Base-by-base conservation (phyloP, 2,329 filamentous ascomycete species). In the Coleophoma eucalyptorum region DNA sequence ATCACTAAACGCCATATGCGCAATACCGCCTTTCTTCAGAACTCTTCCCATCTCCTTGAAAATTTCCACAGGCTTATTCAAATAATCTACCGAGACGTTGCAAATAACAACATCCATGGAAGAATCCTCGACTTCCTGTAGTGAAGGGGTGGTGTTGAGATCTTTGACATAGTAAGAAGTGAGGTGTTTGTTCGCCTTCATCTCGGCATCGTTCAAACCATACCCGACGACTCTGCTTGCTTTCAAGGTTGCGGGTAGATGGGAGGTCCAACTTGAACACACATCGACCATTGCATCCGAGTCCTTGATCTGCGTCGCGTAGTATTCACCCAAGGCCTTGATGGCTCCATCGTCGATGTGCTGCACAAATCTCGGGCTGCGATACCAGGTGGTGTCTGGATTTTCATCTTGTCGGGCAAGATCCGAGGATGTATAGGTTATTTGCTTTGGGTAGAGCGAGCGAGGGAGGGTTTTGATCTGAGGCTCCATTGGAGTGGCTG, bases 311-410 rank as follows among this genome's bases (percentile, higher is more conserved):
- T 65, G 65, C 0, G 56, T 55, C n/a, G 62, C 62, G 58, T 79
- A 80, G 62, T 80, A 80, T 2, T 60, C 53, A 20, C 67, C 64
- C 2, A 80, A 58, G 0, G 67, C 63, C 4, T 61, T 59, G 46
- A 79, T 76, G 0, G 76, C 74, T 5, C 69, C 65, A 40, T 77
- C 73, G 55, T 79, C 77, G 56, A 80, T 79, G 51, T 80, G 77
- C 11, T 76, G 76, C 1, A 79, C 76, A 54, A 78, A 75, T 15
- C 76, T 69, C 1, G 76, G 72, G 13, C 60, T 52, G n/a, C 54
- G 51, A 20, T 64, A 64, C 58, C 57, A 64, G 21, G 51, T 31
- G 3, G 53, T 42, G 40, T 63, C 61, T 13, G 52, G 44, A 3
- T 41, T 50, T 45, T 61, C 59, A 38, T 63, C 57, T 35, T 56